Evolutionary conservation across 805 yeast genomes (phyloP).

Genomic region (Maudiozyma barnettii): DNA sequence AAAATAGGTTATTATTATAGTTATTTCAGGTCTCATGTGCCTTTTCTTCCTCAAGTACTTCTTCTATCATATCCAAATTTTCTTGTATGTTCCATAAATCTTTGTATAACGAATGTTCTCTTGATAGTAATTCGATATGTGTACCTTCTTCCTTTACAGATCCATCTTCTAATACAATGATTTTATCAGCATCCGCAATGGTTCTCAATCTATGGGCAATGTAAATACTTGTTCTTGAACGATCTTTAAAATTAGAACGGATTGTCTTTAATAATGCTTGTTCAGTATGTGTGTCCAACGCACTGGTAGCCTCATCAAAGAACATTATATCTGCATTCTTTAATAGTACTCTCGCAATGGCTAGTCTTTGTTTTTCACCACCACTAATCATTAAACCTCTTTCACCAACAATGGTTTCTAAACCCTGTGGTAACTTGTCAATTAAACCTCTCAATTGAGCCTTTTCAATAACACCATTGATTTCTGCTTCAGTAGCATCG

Average conservation of each 20-base stretch:
- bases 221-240: conserved; percentile 65
- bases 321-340: conserved; percentile 84
- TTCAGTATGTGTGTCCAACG: conserved; percentile 94
- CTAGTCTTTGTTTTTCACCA: conserved; percentile 95
- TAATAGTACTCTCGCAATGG: conserved; percentile 82
- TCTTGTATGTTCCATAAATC: conserved; percentile 92
- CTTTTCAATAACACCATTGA: conserved; percentile 48
- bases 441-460: conserved; percentile 64
- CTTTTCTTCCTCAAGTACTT: conserved; percentile 24
- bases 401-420: conserved; percentile 85
- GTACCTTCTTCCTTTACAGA: conserved; percentile 80
- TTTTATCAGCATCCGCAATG: conserved; percentile 88
- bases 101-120: conserved; percentile 54
- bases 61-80: conserved; percentile 44
- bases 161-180: conserved; percentile 77
- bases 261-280: conserved; percentile 73
- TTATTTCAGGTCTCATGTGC: not conserved
- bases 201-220: conserved; percentile 93
- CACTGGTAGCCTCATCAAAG: conserved; percentile 95
- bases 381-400: conserved; percentile 98
- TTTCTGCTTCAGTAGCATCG: conserved; percentile 63
- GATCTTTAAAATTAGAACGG: conserved; percentile 48
- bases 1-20: not conserved
- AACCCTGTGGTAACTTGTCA: conserved; percentile 70
- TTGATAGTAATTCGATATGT: conserved; percentile 51